Conservation (phyloP, 345 rosid genomes). For the Hibiscus trionum region DNA sequence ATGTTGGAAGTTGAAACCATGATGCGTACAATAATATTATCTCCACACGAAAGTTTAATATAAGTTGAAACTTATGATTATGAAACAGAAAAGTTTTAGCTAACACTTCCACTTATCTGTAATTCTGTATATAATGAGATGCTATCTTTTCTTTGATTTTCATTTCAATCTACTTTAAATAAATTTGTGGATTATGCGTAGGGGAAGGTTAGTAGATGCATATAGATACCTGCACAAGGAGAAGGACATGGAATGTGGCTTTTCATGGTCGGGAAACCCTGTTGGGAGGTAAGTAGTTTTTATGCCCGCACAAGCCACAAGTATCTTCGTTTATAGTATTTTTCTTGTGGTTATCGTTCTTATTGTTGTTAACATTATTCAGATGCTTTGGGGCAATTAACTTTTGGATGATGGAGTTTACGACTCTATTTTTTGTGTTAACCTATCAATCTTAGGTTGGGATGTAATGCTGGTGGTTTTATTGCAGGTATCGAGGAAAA, state of each 20-base stretch:
- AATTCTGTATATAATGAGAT: not conserved
- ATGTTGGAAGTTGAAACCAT: not conserved
- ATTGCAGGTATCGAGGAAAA: slow-evolving; percentile 76
- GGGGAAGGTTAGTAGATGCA: slow-evolving; percentile 85
- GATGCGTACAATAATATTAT: not conserved
- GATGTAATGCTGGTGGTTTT: slow-evolving; percentile 5
- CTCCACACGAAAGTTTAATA: not conserved
- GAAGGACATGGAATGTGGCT: slow-evolving; percentile 80
- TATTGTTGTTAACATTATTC: not conserved
- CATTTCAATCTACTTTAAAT: not conserved
- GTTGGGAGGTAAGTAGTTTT: slow-evolving; percentile 13
- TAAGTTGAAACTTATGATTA: not conserved
- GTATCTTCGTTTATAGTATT: not conserved
- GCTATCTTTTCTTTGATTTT: not conserved
- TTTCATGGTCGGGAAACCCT: slow-evolving; percentile 37
- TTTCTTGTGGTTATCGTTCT: not conserved
- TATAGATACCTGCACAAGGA: slow-evolving; percentile 79
- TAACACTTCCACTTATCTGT: not conserved
- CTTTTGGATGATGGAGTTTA: not conserved
- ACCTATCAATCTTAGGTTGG: not conserved
- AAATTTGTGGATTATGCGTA: slow-evolving; percentile 25
- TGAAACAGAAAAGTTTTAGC: not conserved
- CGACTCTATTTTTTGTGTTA: not conserved
- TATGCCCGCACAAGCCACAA: not conserved
- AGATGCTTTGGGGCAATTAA: not conserved